Evolutionary conservation across 331 rosid genomes (phyloP), one percentile per base, ranked within the genome.

Genomic region (Acacia concinna): DNA sequence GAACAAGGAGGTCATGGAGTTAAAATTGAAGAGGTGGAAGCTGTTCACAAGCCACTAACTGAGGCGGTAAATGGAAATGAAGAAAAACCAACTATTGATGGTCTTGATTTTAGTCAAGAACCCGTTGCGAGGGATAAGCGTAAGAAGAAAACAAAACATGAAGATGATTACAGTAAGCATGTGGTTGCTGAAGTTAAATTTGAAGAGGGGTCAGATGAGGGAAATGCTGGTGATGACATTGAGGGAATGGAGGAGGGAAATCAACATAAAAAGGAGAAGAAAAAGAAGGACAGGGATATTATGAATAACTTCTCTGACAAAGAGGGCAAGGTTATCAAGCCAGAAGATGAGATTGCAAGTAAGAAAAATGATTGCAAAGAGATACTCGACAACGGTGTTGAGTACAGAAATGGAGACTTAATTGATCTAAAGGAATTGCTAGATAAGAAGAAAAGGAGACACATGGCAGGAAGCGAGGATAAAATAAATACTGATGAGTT

Each of bases 261-360:
- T 71, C 75, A 82, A 13, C 78, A 57, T 14, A 82, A 76, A 32
- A 66, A 4, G 79, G 74, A 73, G 54, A 75, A 85, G 68, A 69
- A 12, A 68, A 68, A 27, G 74, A 41, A 25, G 25, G 57, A 27
- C n/a, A 27, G 15, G 35, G 74, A 69, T 41, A 3, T 2, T 43
- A 14, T 40, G 6, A 11, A 1, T 6, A 68, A 38, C 32, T 67
- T 67, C 11, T 37, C 72, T 38, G n/a, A 25, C 27, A 37, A 38
- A 9, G 44, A 38, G 72, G 12, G 52, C 23, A 21, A 38, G 51
- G 34, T 12, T 68, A 40, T 2, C 18, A 66, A 37, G 37, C 4
- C 52, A 38, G 34, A 66, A 66, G 52, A 38, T 68, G 52, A 23
- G n/a, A 68, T 15, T n/a, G 73, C 73, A 40, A 68, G 8, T 6